Evolutionary conservation across 257 asterid species (phyloP), one percentile per base, ranked within the genome.

Genomic region (Marsdenia floribunda): DNA sequence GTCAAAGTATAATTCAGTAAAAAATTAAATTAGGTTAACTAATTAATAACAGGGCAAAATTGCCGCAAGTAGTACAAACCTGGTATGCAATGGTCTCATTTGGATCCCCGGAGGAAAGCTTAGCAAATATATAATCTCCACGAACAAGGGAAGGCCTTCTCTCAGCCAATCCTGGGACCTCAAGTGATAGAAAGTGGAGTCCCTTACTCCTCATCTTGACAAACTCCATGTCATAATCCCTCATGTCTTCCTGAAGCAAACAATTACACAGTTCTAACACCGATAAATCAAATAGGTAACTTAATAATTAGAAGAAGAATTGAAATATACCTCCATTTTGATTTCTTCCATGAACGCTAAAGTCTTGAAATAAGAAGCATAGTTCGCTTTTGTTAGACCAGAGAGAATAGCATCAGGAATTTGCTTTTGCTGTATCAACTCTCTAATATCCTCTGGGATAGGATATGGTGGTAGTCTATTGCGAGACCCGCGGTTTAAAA

Each of bases 101-200:
- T 79, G 79, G 87, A 80, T 82, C 79, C 58, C 61, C 85, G 14
- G 79, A 75, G 66, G 87, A 90, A 84, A 80, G 86, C 77, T 70
- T 86, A 75, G 78, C 97, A 75, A 83, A 82, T 80, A 95, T 82
- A 70, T 0, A 77, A 78, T 95, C 98, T 66, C 99, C 97, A 61
- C 3, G 46, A 74, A 90, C 91, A 82, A 95, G 97, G 26, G 99
- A 92, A 16, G 99, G 99, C 79, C 99, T 87, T 82, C 86, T 95
- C 88, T 95, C 99, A 29, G 99, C 99, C 81, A 95, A 85, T 66
- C 98, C 99, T 0, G 98, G 98, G 80, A 95, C 98, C 89, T 85
- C 96, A 59, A 95, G 96, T 53, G 93, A 76, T 81, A 95, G 82
- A 72, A 86, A 82, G 50, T 81, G 88, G 46, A 55, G 72, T 50